A percentile compares a stretch with the other conserved stretches of the same genome.
phyloP scores from a whole-genome alignment of 2,329 filamentous ascomycete species.

The Chaetomium sp. region DNA sequence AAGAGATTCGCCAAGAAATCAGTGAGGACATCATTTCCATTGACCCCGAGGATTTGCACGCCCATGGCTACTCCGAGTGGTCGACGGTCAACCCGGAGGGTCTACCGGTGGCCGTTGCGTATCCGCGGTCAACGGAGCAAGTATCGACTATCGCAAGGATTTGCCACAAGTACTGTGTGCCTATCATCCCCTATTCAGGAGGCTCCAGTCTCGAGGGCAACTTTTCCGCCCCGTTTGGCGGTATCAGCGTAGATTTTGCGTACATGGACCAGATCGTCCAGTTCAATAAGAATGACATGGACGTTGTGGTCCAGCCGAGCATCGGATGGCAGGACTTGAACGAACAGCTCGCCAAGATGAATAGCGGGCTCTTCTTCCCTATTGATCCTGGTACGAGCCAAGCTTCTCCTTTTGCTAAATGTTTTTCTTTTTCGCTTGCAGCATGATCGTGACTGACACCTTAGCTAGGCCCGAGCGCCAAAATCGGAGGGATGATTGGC shows the following conservation, averaged over 20 bases:
- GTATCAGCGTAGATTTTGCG: slow-evolving; percentile 82
- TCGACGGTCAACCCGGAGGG: slow-evolving; percentile 54
- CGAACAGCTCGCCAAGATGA: slow-evolving; percentile 58
- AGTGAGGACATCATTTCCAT: slow-evolving; percentile 54
- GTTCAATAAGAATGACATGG: slow-evolving; percentile 82
- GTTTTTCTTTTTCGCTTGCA: background rate
- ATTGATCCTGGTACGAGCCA: slow-evolving; percentile 64
- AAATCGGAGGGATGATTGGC: slow-evolving; percentile 77
- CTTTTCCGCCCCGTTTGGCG: slow-evolving; percentile 79
- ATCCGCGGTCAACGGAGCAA: slow-evolving; percentile 54
- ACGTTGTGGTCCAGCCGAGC: slow-evolving; percentile 84
- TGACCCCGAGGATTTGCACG: slow-evolving; percentile 54
- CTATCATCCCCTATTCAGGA: slow-evolving; percentile 81
- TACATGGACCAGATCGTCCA: slow-evolving; percentile 78
- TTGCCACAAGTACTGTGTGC: slow-evolving; percentile 72
- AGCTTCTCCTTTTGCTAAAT: background rate
- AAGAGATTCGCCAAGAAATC: slow-evolving; percentile 45
- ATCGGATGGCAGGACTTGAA: slow-evolving; percentile 92
- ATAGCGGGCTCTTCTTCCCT: slow-evolving; percentile 79
- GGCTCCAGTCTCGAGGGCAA: slow-evolving; percentile 85
- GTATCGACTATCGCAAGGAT: slow-evolving; percentile 57
- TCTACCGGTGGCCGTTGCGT: slow-evolving; percentile 58
- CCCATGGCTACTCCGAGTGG: slow-evolving; percentile 63
- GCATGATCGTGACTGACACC: slow-evolving; percentile 5
- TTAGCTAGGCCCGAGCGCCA: slow-evolving; percentile 53